A percentile compares a stretch with the other conserved stretches of the same genome.
Conservation (phyloP, 768 basidiomycete species). For the Chalciporus sphaerocephalus region DNA sequence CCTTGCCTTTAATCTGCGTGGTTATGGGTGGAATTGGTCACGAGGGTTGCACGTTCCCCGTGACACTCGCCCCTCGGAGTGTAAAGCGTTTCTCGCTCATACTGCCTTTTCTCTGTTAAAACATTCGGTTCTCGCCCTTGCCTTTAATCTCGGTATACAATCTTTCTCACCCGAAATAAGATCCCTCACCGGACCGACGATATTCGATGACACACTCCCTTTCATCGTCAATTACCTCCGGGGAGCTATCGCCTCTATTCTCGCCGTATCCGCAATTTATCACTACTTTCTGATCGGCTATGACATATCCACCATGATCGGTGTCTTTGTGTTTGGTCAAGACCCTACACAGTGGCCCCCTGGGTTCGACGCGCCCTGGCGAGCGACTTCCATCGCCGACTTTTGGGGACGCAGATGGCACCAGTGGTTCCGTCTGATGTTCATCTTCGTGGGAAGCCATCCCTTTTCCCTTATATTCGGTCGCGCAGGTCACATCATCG, state of each 20-base stretch:
- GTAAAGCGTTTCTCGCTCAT: slow-evolving; percentile 32
- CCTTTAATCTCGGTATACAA: slow-evolving; percentile 44
- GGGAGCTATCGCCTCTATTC: slow-evolving; percentile 40
- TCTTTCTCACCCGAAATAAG: slow-evolving; percentile 39
- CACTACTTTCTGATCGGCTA: slow-evolving; percentile 36
- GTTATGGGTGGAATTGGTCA: slow-evolving; percentile 59
- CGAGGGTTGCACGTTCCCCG: slow-evolving; percentile 21
- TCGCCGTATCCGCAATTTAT: slow-evolving; percentile 44
- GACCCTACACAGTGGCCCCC: slow-evolving; percentile 32
- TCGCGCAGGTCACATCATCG: slow-evolving; percentile 44
- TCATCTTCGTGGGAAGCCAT: slow-evolving; percentile 28
- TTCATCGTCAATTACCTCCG: slow-evolving; percentile 28
- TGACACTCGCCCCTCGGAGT: slow-evolving; percentile 27
- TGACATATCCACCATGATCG: slow-evolving; percentile 20
- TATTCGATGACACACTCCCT: slow-evolving; percentile 32
- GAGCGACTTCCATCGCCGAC: slow-evolving; percentile 30
- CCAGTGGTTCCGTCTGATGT: slow-evolving; percentile 31
- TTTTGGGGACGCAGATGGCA: slow-evolving; percentile 40
- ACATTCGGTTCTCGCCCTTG: slow-evolving; percentile 41
- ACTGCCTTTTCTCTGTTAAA: slow-evolving; percentile 32
- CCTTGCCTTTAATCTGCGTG: slow-evolving; percentile 49
- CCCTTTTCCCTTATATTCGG: slow-evolving; percentile 40
- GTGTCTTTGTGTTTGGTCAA: slow-evolving; percentile 26
- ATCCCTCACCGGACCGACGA: slow-evolving; percentile 21
- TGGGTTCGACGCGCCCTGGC: slow-evolving; percentile 30